Conservation (phyloP, 768 basidiomycete genomes). For the Termitomyces heimii region DNA sequence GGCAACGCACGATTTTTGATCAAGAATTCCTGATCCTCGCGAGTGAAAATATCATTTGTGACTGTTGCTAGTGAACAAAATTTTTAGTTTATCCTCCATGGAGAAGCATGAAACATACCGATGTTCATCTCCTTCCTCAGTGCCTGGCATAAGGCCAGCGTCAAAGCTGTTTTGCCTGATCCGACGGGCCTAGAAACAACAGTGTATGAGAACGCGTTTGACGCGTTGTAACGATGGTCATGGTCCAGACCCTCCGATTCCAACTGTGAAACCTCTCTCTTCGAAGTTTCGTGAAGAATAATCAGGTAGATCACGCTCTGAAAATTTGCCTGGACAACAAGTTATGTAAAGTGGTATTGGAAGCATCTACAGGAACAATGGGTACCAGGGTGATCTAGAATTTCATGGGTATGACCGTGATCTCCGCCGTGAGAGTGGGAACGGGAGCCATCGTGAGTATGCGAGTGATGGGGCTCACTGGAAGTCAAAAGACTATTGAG, state of each 20-base stretch:
- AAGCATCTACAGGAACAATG: neutral
- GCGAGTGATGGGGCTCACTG: slow-evolving; percentile 27
- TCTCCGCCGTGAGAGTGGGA: slow-evolving; percentile 61
- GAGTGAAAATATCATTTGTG: slow-evolving; percentile 99
- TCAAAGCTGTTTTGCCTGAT: slow-evolving; percentile 94
- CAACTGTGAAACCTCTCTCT: slow-evolving; percentile 93
- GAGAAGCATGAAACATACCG: slow-evolving; percentile 41
- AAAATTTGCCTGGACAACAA: slow-evolving; percentile 65
- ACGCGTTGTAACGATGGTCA: neutral
- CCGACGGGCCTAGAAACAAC: slow-evolving; percentile 79
- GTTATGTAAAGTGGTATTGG: neutral
- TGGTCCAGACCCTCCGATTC: slow-evolving; percentile 85
- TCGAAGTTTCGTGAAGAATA: slow-evolving; percentile 79
- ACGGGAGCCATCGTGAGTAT: slow-evolving; percentile 44
- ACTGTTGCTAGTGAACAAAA: slow-evolving; percentile 61
- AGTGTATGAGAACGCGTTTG: neutral
- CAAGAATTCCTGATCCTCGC: slow-evolving; percentile 96
- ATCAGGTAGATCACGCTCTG: slow-evolving; percentile 90
- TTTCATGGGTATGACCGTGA: slow-evolving; percentile 95
- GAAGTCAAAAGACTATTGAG: slow-evolving; percentile 55
- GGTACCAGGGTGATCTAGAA: slow-evolving; percentile 83
- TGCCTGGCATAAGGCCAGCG: slow-evolving; percentile 81
- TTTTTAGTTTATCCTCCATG: slow-evolving; percentile 1
- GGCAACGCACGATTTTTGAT: slow-evolving; percentile 90
- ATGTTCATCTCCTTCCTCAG: slow-evolving; percentile 87